Evolutionary conservation across 164 flowering plant species (phyloP).

Genomic region (Vitis rotundifolia): DNA sequence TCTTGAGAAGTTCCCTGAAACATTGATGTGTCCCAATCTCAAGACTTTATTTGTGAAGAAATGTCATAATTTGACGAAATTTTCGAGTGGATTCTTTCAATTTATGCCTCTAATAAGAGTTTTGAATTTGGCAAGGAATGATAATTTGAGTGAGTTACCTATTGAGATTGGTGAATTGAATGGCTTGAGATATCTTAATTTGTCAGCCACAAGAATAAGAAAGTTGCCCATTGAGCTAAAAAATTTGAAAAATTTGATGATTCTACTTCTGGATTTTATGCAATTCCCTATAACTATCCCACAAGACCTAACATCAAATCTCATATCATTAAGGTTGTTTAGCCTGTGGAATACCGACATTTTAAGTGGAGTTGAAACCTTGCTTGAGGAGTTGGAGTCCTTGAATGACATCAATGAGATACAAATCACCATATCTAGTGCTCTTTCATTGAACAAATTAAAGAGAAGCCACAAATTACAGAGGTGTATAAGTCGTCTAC

Average conservation of each 20-base stretch:
- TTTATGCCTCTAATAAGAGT: too few relatives aligned
- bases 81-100: too few relatives aligned
- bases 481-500: too few relatives aligned
- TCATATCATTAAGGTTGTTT: background rate
- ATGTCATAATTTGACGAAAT: too few relatives aligned
- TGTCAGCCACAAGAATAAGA: background rate
- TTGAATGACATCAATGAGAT: background rate
- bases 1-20: background rate
- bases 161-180: too few relatives aligned
- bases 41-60: too few relatives aligned
- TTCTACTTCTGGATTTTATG: background rate
- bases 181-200: conserved; percentile 8
- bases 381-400: background rate
- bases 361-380: background rate
- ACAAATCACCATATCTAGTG: too few relatives aligned
- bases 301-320: background rate
- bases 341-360: background rate
- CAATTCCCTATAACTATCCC: background rate
- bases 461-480: too few relatives aligned
- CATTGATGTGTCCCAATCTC: background rate
- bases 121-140: too few relatives aligned
- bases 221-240: conserved; percentile 6
- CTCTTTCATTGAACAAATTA: too few relatives aligned
- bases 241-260: conserved; percentile 4
- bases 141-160: too few relatives aligned